phyloP scores from a whole-genome alignment of 2,329 filamentous ascomycete species.

The Cytospora schulzeri region DNA sequence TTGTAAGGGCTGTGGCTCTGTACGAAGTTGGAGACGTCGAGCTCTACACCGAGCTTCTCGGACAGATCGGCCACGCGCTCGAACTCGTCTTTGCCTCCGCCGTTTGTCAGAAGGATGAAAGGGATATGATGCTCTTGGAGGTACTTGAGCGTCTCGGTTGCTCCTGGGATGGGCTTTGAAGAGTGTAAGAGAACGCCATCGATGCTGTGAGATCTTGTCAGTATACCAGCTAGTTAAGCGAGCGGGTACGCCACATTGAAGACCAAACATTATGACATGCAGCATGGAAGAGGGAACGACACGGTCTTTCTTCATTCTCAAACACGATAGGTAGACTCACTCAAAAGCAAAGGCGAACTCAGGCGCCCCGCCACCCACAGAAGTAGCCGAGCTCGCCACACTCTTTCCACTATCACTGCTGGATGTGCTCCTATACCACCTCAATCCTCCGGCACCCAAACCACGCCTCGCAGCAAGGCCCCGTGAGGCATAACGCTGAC shows the following conservation, averaged over 20 bases:
- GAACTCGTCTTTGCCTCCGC: slow-evolving; percentile 81
- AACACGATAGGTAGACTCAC: slow-evolving; percentile 30
- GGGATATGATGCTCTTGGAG: slow-evolving; percentile 77
- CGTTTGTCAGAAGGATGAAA: slow-evolving; percentile 95
- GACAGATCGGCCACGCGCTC: slow-evolving; percentile 73
- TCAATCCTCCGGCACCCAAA: not conserved
- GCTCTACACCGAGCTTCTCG: slow-evolving; percentile 62
- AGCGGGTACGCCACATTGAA: not conserved
- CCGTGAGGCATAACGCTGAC: not conserved
- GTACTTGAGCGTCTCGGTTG: slow-evolving; percentile 70
- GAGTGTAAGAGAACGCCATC: slow-evolving; percentile 94
- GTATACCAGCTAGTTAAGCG: not conserved
- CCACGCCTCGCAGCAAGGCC: not conserved
- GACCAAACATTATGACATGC: not conserved
- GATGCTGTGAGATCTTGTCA: slow-evolving; percentile 53
- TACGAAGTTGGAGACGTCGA: slow-evolving; percentile 73
- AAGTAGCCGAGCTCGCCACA: slow-evolving; percentile 13
- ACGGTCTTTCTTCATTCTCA: not conserved
- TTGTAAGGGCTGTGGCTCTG: slow-evolving; percentile 91
- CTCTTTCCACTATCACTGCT: slow-evolving; percentile 6
- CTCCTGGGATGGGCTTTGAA: slow-evolving; percentile 76
- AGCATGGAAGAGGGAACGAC: not conserved
- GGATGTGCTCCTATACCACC: slow-evolving; percentile 7
- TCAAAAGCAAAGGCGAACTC: slow-evolving; percentile 33
- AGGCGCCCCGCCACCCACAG: slow-evolving; percentile 3